phyloP scores from a whole-genome alignment of 495 filamentous ascomycete genomes.

The Immersiella caudata region DNA sequence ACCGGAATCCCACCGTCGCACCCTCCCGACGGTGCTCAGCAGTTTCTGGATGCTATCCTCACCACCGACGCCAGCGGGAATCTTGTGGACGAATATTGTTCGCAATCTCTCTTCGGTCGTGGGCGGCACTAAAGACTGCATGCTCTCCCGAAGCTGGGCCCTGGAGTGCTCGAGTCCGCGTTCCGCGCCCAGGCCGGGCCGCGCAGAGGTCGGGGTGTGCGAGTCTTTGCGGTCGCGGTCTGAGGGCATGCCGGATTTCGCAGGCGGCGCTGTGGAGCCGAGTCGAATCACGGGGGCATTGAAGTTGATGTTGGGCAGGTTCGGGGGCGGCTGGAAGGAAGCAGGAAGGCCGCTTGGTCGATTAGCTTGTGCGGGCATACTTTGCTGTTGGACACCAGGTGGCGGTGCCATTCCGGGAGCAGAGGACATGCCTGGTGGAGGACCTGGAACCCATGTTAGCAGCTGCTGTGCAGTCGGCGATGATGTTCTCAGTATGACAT shows the following conservation, averaged over 20 bases:
- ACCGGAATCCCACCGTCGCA: constrained; percentile 75
- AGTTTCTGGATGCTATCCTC: constrained; percentile 86
- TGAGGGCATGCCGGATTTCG: constrained; percentile 59
- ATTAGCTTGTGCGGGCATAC: constrained; percentile 64
- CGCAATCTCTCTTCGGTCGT: constrained; percentile 87
- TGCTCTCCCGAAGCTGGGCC: constrained; percentile 69
- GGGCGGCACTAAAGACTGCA: constrained; percentile 79
- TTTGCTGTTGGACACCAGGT: constrained; percentile 78
- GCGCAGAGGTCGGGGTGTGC: constrained; percentile 47
- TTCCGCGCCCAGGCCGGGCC: constrained; percentile 69
- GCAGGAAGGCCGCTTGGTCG: constrained; percentile 78
- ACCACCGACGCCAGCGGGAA: constrained; percentile 74
- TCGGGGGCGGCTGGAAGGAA: constrained; percentile 86
- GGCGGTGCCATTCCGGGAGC: constrained; percentile 78
- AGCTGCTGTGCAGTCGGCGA: constrained; percentile 18
- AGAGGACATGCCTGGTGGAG: constrained; percentile 73
- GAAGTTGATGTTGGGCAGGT: constrained; percentile 98
- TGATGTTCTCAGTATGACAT: constrained; percentile 34
- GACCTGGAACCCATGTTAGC: constrained; percentile 43
- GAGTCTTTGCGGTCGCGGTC: constrained; percentile 50
- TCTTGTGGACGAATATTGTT: constrained; percentile 87
- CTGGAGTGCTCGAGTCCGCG: constrained; percentile 67
- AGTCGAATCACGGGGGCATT: constrained; percentile 95
- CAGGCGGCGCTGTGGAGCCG: constrained; percentile 67
- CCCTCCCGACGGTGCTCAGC: constrained; percentile 71